Percentiles rank a stretch among this genome's conserved stretches.
Evolutionary conservation across 345 rosid species (phyloP).

Genomic region (Eucalyptus victrix): DNA sequence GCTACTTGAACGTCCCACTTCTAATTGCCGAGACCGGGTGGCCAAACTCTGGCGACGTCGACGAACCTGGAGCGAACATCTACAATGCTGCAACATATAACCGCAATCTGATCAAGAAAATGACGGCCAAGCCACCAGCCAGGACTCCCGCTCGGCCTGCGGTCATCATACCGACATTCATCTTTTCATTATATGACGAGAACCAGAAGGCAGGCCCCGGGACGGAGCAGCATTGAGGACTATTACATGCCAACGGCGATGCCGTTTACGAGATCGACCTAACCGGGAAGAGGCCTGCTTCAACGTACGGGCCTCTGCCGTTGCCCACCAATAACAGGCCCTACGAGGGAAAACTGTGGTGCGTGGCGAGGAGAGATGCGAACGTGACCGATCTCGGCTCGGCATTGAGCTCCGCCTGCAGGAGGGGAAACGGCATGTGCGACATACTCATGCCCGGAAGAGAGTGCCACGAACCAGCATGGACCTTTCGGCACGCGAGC

Average conservation of each 20-base stretch:
- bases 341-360: constrained; percentile 54
- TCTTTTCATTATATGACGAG: constrained; percentile 63
- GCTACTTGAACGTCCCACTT: constrained; percentile 29
- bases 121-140: constrained; percentile 23
- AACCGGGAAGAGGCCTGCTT: constrained; percentile 15
- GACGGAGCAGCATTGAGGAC: constrained; percentile 78
- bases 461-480: constrained; percentile 49
- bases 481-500: constrained; percentile 44
- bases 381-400: constrained; percentile 14
- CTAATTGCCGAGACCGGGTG: constrained; percentile 79
- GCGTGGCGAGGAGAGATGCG: constrained; percentile 34
- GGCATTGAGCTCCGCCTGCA: constrained; percentile 33
- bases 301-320: constrained; percentile 27
- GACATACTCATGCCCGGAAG: constrained; percentile 37
- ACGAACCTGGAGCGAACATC: constrained; percentile 51
- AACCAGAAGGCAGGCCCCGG: constrained; percentile 57
- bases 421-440: constrained; percentile 35
- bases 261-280: constrained; percentile 42
- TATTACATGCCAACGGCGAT: constrained; percentile 32
- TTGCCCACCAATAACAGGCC: constrained; percentile 30
- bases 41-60: constrained; percentile 66
- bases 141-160: constrained; percentile 82
- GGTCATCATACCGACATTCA: constrained; percentile 32
- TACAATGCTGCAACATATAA: constrained; percentile 71
- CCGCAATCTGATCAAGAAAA: constrained; percentile 43